Evolutionary conservation across 169 alveolate genomes (phyloP), one percentile per base, ranked within the genome.

Genomic region (Babesia bovis): DNA sequence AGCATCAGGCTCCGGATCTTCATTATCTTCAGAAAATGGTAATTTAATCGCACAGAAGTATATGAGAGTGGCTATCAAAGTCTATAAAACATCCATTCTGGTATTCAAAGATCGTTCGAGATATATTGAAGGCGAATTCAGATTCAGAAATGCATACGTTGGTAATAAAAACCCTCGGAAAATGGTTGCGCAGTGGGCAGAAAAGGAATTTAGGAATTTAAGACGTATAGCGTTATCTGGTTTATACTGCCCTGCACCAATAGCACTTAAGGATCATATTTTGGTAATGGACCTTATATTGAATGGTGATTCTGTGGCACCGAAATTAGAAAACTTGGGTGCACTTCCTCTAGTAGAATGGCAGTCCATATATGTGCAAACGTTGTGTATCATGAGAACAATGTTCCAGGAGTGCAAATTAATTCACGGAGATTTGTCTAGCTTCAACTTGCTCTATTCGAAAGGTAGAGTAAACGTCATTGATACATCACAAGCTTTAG

Each of bases 101-200:
- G 93, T 95, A 5, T 98, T 98, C 88, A 98, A 96, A 85, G 99
- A 98, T 79, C 93, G 99, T 63, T 97, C 99, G 40, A 91, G 96
- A 83, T 98, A 98, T 82, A 98, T 98, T 17, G 96, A 94, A 56
- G 99, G 99, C 30, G 99, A 98, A 82, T 97, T 94, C 81, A 91
- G 99, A 66, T 98, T 96, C 82, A 93, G 99, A 83, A 91, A 94
- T 61, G 99, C 98, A 10, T 96, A 97, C 78, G 92, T 87, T 26
- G 87, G 85, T 50, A 87, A 90, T 40, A 89, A 96, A 56, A 98
- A 98, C 72, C 99, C 99, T 13, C 87, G 99, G 53, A 97, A 97
- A 84, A 98, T 97, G 99, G 99, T 97, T 1, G 92, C 94, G 47
- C 96, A 96, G 68, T 98, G 99, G 99, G 98, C 99, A 32, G 99